Evolutionary conservation across 352 stramenopile genomes (phyloP).

Genomic region (Phytophthora hibernalis): DNA sequence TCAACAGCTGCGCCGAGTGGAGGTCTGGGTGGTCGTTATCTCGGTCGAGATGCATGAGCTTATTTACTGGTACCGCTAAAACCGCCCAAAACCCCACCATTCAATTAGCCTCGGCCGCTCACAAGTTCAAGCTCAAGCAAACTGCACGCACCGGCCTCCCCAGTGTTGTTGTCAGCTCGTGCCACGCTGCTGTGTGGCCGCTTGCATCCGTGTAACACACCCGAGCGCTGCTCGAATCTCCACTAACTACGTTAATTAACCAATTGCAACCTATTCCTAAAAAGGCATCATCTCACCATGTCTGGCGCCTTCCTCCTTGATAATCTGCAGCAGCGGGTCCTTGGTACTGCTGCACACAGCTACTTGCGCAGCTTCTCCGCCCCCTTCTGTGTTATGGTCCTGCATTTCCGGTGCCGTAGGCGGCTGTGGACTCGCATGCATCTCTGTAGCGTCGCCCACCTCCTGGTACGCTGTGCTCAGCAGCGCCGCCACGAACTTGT

Average conservation of each 20-base stretch:
- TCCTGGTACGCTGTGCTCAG: slow-evolving; percentile 46
- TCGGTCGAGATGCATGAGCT: slow-evolving; percentile 39
- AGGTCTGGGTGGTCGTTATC: slow-evolving; percentile 41
- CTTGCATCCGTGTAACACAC: slow-evolving; percentile 24
- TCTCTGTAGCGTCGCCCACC: slow-evolving; percentile 4
- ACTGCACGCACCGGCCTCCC: slow-evolving; percentile 29
- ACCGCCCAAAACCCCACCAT: slow-evolving; percentile 4
- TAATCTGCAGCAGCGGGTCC: slow-evolving; percentile 31
- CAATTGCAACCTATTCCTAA: slow-evolving; percentile 1
- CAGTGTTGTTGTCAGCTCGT: slow-evolving; percentile 20
- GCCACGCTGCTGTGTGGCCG: slow-evolving; percentile 37
- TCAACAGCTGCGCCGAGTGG: slow-evolving; percentile 64
- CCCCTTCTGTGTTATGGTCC: slow-evolving; percentile 12
- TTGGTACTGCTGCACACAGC: background rate
- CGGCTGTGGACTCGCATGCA: slow-evolving; percentile 11
- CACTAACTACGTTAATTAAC: slow-evolving; percentile 36
- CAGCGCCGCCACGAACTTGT: slow-evolving; percentile 63
- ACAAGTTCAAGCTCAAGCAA: background rate
- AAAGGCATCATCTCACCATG: slow-evolving; percentile 18
- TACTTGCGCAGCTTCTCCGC: background rate
- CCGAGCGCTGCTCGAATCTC: slow-evolving; percentile 39
- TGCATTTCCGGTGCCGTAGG: slow-evolving; percentile 9
- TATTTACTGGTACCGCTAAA: slow-evolving; percentile 38
- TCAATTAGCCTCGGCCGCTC: slow-evolving; percentile 16
- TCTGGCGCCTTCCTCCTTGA: slow-evolving; percentile 29